phyloP scores from a whole-genome alignment of 164 flowering plant species.

The Nymphaea thermarum region DNA sequence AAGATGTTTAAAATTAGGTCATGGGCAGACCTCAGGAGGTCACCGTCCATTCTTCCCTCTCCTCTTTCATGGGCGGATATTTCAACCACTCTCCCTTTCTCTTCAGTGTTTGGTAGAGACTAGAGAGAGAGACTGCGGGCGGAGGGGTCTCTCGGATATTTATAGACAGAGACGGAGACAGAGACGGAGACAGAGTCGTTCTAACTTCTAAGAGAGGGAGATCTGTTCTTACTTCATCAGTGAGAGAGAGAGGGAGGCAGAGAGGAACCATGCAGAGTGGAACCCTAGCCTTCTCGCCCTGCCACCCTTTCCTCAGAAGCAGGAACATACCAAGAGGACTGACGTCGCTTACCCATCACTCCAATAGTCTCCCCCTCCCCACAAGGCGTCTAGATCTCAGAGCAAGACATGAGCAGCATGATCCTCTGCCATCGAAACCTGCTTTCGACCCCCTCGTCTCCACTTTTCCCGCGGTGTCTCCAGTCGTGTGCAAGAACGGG shows the following conservation, averaged over 20 bases:
- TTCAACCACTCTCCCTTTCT: neutral
- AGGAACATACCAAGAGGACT: conserved; percentile 1
- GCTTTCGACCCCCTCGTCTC: conserved; percentile 3
- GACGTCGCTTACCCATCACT: conserved; percentile 10
- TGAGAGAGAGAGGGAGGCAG: neutral
- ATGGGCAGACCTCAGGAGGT: neutral
- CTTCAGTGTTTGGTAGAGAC: neutral
- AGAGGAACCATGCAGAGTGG: conserved; percentile 32
- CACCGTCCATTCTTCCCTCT: too few relatives aligned
- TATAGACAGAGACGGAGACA: too few relatives aligned
- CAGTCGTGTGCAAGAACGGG: conserved; percentile 11
- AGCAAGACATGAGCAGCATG: conserved; percentile 11
- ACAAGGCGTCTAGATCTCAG: conserved; percentile 15
- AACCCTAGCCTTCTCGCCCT: conserved; percentile 24
- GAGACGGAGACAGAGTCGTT: neutral
- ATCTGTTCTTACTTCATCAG: too few relatives aligned
- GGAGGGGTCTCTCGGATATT: too few relatives aligned
- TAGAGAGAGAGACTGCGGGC: too few relatives aligned
- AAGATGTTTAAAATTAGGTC: neutral
- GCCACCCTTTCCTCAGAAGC: conserved; percentile 20
- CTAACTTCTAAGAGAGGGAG: too few relatives aligned
- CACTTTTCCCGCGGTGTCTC: conserved; percentile 8
- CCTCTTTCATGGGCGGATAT: neutral
- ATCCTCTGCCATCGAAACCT: neutral
- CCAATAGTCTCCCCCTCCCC: conserved; percentile 13